Conservation (phyloP, 345 rosid genomes). For the Eutrema japonicum region DNA sequence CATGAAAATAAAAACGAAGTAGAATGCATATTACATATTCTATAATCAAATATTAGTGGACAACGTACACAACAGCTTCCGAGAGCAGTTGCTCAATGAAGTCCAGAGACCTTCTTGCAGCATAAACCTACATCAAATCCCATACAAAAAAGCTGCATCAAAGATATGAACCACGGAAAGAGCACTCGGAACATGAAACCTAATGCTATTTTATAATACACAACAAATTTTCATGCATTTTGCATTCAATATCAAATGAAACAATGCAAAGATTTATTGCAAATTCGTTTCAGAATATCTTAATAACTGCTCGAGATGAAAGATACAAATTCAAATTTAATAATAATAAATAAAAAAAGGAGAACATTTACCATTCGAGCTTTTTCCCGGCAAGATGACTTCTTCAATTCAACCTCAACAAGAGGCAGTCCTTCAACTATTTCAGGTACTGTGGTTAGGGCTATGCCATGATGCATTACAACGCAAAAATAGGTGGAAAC, state of each 20-base stretch:
- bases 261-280: background rate
- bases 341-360: background rate
- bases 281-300: background rate
- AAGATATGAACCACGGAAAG: conserved; percentile 17
- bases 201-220: conserved; percentile 9
- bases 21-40: conserved; percentile 3
- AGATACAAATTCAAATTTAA: background rate
- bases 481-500: conserved; percentile 19
- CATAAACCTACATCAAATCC: conserved; percentile 55
- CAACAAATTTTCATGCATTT: conserved; percentile 10
- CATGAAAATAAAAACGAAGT: background rate
- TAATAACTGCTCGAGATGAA: background rate
- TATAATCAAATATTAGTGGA: conserved; percentile 33
- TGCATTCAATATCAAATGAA: conserved; percentile 1
- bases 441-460: conserved; percentile 14
- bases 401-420: conserved; percentile 77
- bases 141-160: conserved; percentile 3
- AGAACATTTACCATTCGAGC: conserved; percentile 60
- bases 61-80: conserved; percentile 66
- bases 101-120: conserved; percentile 57
- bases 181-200: conserved; percentile 4
- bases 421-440: conserved; percentile 75
- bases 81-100: conserved; percentile 60
- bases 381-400: conserved; percentile 81
- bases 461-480: conserved; percentile 25